These are phyloP conservation scores for Debaryomyces coudertii DNA, from an alignment of 1,139 yeast species.

Conservation along the genomic window DNA sequence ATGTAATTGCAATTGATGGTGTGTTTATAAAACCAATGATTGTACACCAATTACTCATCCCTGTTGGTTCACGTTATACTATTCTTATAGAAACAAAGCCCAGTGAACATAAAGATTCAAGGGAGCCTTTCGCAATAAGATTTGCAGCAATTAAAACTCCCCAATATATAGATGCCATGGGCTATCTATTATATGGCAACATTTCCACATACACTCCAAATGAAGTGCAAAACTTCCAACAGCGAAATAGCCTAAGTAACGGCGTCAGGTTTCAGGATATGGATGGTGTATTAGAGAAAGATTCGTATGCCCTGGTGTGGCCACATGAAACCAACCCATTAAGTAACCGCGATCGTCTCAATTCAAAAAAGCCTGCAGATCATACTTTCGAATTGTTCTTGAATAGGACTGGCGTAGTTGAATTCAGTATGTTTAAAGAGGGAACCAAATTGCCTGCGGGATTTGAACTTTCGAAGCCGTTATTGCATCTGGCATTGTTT, in stretches of 20 bases:
- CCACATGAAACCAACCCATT: slow-evolving; percentile 25
- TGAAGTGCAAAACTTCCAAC: slow-evolving; percentile 11
- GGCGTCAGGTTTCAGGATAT: slow-evolving; percentile 21
- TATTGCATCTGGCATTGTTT: slow-evolving; percentile 13
- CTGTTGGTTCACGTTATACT: slow-evolving; percentile 34
- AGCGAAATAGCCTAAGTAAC: slow-evolving; percentile 10
- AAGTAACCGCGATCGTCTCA: slow-evolving; percentile 3
- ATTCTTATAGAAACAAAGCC: slow-evolving; percentile 29
- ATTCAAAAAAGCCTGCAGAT: slow-evolving; percentile 20
- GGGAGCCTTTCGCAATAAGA: slow-evolving; percentile 27
- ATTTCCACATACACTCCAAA: slow-evolving; percentile 8
- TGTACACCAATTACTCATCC: slow-evolving; percentile 28
- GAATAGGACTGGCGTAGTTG: slow-evolving; percentile 28
- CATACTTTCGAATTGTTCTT: slow-evolving; percentile 27
- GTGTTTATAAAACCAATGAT: slow-evolving; percentile 28
- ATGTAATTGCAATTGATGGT: slow-evolving; percentile 37
- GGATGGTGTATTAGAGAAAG: slow-evolving; percentile 21
- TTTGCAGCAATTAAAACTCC: slow-evolving; percentile 34
- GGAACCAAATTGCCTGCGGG: slow-evolving; percentile 23
- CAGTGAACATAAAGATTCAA: slow-evolving; percentile 15
- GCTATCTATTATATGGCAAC: slow-evolving; percentile 27
- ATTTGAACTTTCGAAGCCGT: slow-evolving; percentile 22
- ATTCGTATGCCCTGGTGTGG: slow-evolving; percentile 16
- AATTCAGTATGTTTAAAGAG: slow-evolving; percentile 30
- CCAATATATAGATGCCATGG: slow-evolving; percentile 34